phyloP scores from a whole-genome alignment of 1,284 basidiomycete genomes.

The Tylopilus orsonianus region DNA sequence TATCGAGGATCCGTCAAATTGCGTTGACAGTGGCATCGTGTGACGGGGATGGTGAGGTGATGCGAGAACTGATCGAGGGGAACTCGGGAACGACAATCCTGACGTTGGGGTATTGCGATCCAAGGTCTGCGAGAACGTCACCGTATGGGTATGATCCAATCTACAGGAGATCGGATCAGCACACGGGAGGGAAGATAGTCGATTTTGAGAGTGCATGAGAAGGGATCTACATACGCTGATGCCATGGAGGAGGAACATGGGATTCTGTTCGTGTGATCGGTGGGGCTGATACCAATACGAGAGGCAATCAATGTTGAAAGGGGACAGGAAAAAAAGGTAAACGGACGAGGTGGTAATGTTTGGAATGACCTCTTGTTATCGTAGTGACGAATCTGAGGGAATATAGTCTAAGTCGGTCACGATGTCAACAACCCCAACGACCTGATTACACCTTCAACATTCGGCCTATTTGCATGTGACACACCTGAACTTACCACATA shows the following conservation, averaged over 20 bases:
- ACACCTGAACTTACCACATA: slow-evolving; percentile 47
- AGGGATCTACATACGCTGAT: slow-evolving; percentile 49
- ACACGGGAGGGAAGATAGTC: not conserved
- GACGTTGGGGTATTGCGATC: slow-evolving; percentile 42
- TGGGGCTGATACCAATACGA: slow-evolving; percentile 68
- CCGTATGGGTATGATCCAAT: slow-evolving; percentile 62
- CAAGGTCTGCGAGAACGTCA: slow-evolving; percentile 46
- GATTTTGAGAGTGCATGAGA: not conserved
- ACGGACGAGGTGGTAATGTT: slow-evolving; percentile 54
- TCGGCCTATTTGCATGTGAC: not conserved
- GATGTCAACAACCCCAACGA: slow-evolving; percentile 52
- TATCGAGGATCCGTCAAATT: slow-evolving; percentile 42
- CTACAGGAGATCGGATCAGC: slow-evolving; percentile 29
- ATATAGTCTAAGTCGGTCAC: slow-evolving; percentile 40
- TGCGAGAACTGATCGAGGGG: slow-evolving; percentile 59
- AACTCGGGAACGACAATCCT: slow-evolving; percentile 61
- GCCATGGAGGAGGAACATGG: slow-evolving; percentile 64
- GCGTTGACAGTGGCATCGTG: slow-evolving; percentile 20
- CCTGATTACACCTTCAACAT: slow-evolving; percentile 35
- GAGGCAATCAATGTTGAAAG: slow-evolving; percentile 40
- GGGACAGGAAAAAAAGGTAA: slow-evolving; percentile 45
- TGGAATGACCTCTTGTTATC: slow-evolving; percentile 37
- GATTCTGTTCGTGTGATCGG: slow-evolving; percentile 43
- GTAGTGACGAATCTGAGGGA: slow-evolving; percentile 52
- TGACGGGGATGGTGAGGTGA: slow-evolving; percentile 40